Base-by-base conservation (phyloP, 208 protist species). In the Trypanosoma rangeli region DNA sequence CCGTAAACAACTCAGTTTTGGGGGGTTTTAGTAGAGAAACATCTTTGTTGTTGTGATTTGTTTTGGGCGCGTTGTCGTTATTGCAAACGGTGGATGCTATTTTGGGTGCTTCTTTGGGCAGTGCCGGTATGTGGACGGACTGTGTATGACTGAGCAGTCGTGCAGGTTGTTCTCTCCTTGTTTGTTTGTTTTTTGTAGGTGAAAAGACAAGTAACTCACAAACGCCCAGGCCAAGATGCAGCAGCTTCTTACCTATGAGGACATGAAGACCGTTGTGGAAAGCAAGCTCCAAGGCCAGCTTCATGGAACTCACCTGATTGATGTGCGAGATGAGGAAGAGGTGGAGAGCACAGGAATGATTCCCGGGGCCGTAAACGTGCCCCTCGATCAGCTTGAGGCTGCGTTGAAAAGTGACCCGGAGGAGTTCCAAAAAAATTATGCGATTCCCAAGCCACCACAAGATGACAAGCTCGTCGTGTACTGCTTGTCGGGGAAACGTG, bases 381-480 rank as follows among this genome's bases (percentile, higher is more conserved):
- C 87, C 24, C 76, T 94, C 13, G 79, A 85, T 39, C 68, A 89
- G 59, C 67, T 94, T 24, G 76, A 85, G 56, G 22, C 46, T 1
- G 85, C 83, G 1, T 58, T 91, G 50, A 70, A 80, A 59, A 66
- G 73, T 56, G 62, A 75, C 8, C 70, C 67, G 3, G 79, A 81
- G 24, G 78, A 79, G 22, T 94, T 91, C 52, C 16, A 75, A 70
- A 52, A 54, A 39, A 57, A 73, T 53, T 89, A 86, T 64, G 64
- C 26, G 10, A 44, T 49, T 13, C 29, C 74, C 2, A 89, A 91
- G 73, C 85, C 87, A 5, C 56, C 26, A 7, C 33, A 68, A 29
- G 22, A 52, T 13, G 85, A 94, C 48, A 81, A 74, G 61, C 29
- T 94, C n/a, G 83, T 94, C 9, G 79, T 81, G 22, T 94, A 91